Percentiles rank a stretch among this genome's conserved stretches.
phyloP scores from a whole-genome alignment of 208 protist species.

The Trypanosomatidae sp. region DNA sequence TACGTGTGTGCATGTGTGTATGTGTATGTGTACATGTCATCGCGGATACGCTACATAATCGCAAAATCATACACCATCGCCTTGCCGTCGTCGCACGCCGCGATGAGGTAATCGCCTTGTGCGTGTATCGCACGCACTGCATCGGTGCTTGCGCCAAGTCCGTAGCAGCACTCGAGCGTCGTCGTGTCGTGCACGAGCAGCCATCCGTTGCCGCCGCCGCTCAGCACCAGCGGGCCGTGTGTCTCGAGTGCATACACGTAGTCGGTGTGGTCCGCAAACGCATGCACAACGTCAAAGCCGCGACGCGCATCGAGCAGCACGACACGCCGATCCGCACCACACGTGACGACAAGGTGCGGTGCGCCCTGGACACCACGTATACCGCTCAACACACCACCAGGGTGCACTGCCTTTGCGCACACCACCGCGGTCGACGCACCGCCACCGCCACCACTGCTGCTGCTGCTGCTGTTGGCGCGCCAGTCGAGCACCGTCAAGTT shows the following conservation, averaged over 20 bases:
- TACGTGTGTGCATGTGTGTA: too few species aligned
- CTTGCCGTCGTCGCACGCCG: conserved; percentile 77
- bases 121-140: conserved; percentile 70
- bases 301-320: conserved; percentile 43
- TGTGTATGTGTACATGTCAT: too few species aligned
- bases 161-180: conserved; percentile 60
- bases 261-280: conserved; percentile 48
- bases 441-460: too few species aligned
- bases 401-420: conserved; percentile 41
- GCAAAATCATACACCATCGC: conserved; percentile 53
- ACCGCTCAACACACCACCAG: conserved; percentile 52
- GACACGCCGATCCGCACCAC: conserved; percentile 66
- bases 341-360: conserved; percentile 51
- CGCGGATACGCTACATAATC: too few species aligned
- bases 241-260: conserved; percentile 75
- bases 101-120: conserved; percentile 19
- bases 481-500: conserved; percentile 52
- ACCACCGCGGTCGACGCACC: conserved; percentile 25
- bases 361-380: conserved; percentile 21
- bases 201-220: conserved; percentile 66
- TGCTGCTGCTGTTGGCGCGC: too few species aligned
- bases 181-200: conserved; percentile 65
- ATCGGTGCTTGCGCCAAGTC: conserved; percentile 39
- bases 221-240: conserved; percentile 42
- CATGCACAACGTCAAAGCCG: conserved; percentile 24